Conservation (phyloP, 202 grass and related monocot species). For the Bolboschoenoplectus hybrid region DNA sequence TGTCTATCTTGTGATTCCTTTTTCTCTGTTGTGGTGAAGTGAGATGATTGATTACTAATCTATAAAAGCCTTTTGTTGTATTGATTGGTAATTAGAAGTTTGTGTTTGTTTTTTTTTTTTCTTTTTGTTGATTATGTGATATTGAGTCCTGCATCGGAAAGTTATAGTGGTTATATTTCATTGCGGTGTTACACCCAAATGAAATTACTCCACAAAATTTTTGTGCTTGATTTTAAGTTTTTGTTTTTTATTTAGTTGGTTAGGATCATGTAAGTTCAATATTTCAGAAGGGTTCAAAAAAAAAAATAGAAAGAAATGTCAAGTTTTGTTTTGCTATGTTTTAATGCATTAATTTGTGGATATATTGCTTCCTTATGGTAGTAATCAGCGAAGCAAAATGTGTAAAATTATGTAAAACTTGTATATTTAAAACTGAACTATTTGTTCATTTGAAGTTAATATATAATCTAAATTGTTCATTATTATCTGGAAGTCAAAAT, state of each 20-base stretch:
- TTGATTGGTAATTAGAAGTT: too few species aligned
- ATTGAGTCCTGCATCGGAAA: not conserved
- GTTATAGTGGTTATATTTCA: not conserved
- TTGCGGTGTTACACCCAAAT: too few species aligned
- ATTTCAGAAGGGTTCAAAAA: not conserved
- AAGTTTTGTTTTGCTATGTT: not conserved
- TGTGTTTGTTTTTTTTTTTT: not conserved
- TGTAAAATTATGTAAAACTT: too few species aligned
- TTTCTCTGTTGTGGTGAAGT: conserved; percentile 17
- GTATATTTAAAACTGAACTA: too few species aligned
- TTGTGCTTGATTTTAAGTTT: not conserved
- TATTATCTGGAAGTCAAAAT: too few species aligned
- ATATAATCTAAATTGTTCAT: too few species aligned
- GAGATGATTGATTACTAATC: not conserved
- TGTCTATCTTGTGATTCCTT: not conserved
- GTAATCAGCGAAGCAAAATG: too few species aligned
- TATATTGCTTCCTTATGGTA: not conserved
- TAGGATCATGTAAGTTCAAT: not conserved
- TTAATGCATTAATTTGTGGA: not conserved
- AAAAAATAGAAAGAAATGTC: not conserved
- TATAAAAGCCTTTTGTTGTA: not conserved
- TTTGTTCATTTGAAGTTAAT: too few species aligned
- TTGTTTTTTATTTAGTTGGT: not conserved
- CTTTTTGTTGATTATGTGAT: not conserved
- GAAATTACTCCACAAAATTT: too few species aligned